Evolutionary conservation across 2,329 filamentous ascomycete genomes (phyloP).

Genomic region (Colletotrichum plurivorum): DNA sequence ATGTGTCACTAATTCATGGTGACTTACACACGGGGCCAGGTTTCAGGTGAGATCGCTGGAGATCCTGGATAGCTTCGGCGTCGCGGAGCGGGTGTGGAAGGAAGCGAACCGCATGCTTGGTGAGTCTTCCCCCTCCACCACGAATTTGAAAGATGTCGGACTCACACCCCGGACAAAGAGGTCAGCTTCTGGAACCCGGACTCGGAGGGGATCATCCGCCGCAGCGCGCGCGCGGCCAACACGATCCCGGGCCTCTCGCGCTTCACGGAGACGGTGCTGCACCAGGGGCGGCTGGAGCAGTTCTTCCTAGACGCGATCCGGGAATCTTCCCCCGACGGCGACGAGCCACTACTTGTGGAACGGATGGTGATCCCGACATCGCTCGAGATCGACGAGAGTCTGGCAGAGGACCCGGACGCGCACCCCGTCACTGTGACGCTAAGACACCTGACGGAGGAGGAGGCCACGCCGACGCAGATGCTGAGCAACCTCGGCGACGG

Average conservation of each 20-base stretch:
- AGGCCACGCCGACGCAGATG: constrained; percentile 61
- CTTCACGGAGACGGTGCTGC: constrained; percentile 77
- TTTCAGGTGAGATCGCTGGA: constrained; percentile 60
- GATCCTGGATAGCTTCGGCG: constrained; percentile 79
- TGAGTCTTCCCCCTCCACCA: constrained; percentile 50
- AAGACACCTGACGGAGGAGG: constrained; percentile 70
- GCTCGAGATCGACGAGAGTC: constrained; percentile 67
- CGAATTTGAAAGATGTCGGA: not conserved
- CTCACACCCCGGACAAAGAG: constrained; percentile 5
- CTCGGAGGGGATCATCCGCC: constrained; percentile 66
- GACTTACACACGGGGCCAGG: not conserved
- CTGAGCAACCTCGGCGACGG: constrained; percentile 60
- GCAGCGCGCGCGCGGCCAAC: constrained; percentile 74
- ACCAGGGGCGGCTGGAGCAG: constrained; percentile 79
- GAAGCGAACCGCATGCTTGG: constrained; percentile 78
- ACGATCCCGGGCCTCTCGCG: constrained; percentile 72
- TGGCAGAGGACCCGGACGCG: constrained; percentile 62
- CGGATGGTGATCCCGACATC: constrained; percentile 70
- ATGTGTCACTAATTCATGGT: not conserved
- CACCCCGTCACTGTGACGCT: constrained; percentile 75
- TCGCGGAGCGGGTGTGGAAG: constrained; percentile 74
- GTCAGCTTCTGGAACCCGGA: constrained; percentile 72
- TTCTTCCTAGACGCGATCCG: constrained; percentile 76
- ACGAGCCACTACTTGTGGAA: constrained; percentile 65
- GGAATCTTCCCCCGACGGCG: constrained; percentile 58